These are phyloP conservation scores for Moricandia arvensis DNA, from an alignment of 345 rosid genomes.

Conservation along the genomic window DNA sequence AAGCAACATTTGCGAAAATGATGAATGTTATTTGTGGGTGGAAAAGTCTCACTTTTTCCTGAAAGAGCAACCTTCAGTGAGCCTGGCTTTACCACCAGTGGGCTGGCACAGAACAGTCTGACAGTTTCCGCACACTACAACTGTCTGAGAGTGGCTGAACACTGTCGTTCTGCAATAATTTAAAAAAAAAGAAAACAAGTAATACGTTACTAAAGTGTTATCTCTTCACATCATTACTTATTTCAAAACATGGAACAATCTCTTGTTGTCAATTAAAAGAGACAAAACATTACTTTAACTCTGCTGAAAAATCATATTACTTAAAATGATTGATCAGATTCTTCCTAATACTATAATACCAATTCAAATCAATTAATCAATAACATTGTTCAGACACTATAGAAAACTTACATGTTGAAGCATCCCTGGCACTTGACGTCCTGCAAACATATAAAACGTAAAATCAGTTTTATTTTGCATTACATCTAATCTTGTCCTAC, in stretches of 20 bases:
- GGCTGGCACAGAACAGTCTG: slow-evolving; percentile 54
- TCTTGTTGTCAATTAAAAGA: neutral
- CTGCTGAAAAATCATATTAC: neutral
- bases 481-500: neutral
- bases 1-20: neutral
- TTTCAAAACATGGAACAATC: neutral
- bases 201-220: neutral
- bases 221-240: neutral
- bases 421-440: slow-evolving; percentile 57
- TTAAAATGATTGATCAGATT: neutral
- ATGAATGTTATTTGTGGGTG: slow-evolving; percentile 15
- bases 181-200: neutral
- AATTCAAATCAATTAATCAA: neutral
- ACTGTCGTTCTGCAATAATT: slow-evolving; percentile 46
- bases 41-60: slow-evolving; percentile 42
- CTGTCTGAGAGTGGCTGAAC: slow-evolving; percentile 58
- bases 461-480: neutral
- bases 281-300: neutral
- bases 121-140: slow-evolving; percentile 55
- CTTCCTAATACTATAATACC: neutral
- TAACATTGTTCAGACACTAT: neutral
- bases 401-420: slow-evolving; percentile 42
- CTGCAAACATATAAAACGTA: slow-evolving; percentile 12
- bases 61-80: slow-evolving; percentile 54
- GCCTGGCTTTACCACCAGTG: slow-evolving; percentile 53